Base-by-base conservation (phyloP, 129 eudicot species). In the Chrysanthemum makinoi region DNA sequence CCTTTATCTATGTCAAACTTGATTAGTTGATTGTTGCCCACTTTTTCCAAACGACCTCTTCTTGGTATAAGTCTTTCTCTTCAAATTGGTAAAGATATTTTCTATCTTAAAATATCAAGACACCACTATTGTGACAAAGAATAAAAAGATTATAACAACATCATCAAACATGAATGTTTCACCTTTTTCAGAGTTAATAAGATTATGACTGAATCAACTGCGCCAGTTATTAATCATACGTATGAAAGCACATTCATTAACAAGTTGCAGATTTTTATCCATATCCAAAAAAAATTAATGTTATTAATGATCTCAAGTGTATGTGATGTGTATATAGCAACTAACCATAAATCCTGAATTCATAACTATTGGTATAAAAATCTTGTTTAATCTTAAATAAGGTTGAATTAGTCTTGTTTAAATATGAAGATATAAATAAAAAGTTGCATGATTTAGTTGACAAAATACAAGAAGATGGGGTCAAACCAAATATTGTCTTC, bases 361-460 rank as follows among this genome's bases (percentile, higher is more conserved):
- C 12, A 3, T 30, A 28, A 39, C 16, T 43, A 64, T 33, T 18
- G 19, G 26, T 1, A 16, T 43, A 43, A 65, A 19, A 14, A 65
- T 39, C 56, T 65, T 18, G 19, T 59, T 33, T 7, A 6, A 39
- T 1, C 8, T 39, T 39, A 7, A 7, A 39, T 39, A 8, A 39
- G 46, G 46, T 39, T 39, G 46, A 39, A 39, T 39, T 7, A 6
- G 39, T 62, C 66, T 14, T 30, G 22, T 62, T 15, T 62, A 13
- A 69, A 53, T 33, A 33, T 30, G 51, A 52, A 44, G 3, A 55
- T 12, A 58, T 60, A 8, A 59, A 24, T 44, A 14, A 1, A 26
- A 61, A 30, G 51, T 17, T 12, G 58, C 77, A 72, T 61, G 69
- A 48, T 50, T 62, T 30, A 33, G 70, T n/a, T 62, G 75, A 63